phyloP scores from a whole-genome alignment of 805 yeast species.

The Saccharomycopsis amapae region DNA sequence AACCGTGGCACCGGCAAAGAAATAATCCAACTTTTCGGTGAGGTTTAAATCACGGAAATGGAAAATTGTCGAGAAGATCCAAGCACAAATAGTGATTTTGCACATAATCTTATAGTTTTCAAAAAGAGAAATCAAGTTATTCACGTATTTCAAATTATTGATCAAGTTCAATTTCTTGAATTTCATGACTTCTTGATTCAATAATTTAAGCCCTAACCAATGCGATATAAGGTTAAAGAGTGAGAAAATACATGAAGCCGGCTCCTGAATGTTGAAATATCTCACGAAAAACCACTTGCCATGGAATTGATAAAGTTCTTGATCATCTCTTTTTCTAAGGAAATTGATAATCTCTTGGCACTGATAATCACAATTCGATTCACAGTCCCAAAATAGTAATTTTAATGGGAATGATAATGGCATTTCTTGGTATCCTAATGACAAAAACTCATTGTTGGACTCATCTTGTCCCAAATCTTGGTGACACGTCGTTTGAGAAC shows the following conservation, averaged over 20 bases:
- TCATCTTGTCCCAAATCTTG: conserved; percentile 11
- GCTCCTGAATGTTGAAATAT: conserved; percentile 74
- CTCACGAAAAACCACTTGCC: conserved; percentile 96
- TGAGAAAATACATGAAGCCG: conserved; percentile 76
- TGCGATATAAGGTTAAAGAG: conserved; percentile 63
- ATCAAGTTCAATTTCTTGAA: conserved; percentile 15
- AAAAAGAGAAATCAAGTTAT: conserved; percentile 24
- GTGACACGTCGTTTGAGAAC: conserved; percentile 30
- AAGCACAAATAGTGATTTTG: conserved; percentile 70
- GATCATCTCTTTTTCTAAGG: conserved; percentile 39
- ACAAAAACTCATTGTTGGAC: conserved; percentile 31
- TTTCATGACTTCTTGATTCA: conserved; percentile 25
- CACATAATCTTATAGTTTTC: conserved; percentile 42
- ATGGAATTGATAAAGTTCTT: conserved; percentile 74
- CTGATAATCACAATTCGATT: conserved; percentile 81
- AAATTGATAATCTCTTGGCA: conserved; percentile 76
- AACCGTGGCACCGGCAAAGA: conserved; percentile 87
- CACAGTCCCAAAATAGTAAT: conserved; percentile 66
- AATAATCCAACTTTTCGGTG: conserved; percentile 86
- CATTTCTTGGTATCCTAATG: conserved; percentile 28
- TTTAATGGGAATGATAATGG: conserved; percentile 38
- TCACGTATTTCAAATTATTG: conserved; percentile 13
- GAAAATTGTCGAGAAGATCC: conserved; percentile 81
- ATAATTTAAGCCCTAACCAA: conserved; percentile 36
- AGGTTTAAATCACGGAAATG: conserved; percentile 75